phyloP scores from a whole-genome alignment of 352 stramenopile genomes.

The Globisporangium orthogonon region DNA sequence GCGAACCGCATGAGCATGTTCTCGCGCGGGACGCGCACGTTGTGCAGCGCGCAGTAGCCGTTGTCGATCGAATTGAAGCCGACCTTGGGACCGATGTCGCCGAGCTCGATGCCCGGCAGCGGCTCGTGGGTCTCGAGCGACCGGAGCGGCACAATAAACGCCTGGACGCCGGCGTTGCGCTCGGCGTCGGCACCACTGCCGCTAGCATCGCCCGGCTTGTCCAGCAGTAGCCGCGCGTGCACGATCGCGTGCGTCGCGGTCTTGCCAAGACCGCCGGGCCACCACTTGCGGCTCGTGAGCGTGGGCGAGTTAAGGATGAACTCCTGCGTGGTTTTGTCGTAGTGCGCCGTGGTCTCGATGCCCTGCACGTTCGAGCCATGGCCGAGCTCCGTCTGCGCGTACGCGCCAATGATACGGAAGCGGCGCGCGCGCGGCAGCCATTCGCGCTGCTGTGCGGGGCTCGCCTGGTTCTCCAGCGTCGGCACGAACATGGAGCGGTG shows the following conservation, averaged over 20 bases:
- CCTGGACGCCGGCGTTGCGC: conserved; percentile 82
- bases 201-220: not conserved
- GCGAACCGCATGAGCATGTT: conserved; percentile 49
- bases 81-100: conserved; percentile 92
- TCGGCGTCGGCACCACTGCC: no score
- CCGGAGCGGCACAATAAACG: conserved; percentile 91
- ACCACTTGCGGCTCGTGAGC: conserved; percentile 94
- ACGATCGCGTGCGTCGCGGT: conserved; percentile 91
- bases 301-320: conserved; percentile 90
- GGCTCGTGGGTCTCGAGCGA: conserved; percentile 34
- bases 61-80: conserved; percentile 91
- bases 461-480: conserved; percentile 66
- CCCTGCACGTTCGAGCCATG: conserved; percentile 91
- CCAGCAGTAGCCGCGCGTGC: conserved; percentile 76
- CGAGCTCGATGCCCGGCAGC: conserved; percentile 83
- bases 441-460: conserved; percentile 42
- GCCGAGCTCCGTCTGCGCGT: conserved; percentile 94
- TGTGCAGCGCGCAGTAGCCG: conserved; percentile 82
- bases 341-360: conserved; percentile 91
- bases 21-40: conserved; percentile 80
- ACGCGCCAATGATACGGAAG: conserved; percentile 78
- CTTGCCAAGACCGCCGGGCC: conserved; percentile 89
- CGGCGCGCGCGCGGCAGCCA: conserved; percentile 45
- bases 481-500: conserved; percentile 61
- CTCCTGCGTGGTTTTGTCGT: conserved; percentile 83